Base-by-base conservation (phyloP, 2,329 filamentous ascomycete species). In the Aspergillus pseudoterreus region DNA sequence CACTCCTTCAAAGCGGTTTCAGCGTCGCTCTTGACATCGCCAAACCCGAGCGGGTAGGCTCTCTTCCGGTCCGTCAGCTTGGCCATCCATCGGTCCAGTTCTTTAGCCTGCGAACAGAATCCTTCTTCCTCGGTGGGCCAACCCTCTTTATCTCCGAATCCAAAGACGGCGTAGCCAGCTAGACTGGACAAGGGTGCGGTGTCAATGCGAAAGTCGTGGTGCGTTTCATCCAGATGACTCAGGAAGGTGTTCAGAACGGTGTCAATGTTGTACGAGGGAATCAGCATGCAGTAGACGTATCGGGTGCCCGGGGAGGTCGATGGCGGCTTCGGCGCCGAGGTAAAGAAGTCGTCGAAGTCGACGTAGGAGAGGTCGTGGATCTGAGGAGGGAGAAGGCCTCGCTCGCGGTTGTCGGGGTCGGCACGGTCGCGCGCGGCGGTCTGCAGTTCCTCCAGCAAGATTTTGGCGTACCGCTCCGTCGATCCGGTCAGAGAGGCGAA, bases 51-150 rank as follows among this genome's bases (percentile, higher is more conserved):
- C 0, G 92, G 92, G 63, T 87, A 97, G 1, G 90, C 92, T 65
- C 92, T 81, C 73, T 92, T 96, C 55, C 87, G 82, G 1, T 83
- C 86, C 0, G 92, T 96, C 63, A 99, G 74, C 67, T 91, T 95
- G n/a, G 92, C 91, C 88, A 99, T 89, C 92, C 94, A 97, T 67
- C 85, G 91, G 68, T 99, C 92, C 3, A 95, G 78, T 60, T 96
- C 86, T 64, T 86, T 88, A 1, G 92, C 92, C 68, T 97, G 92
- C 56, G 90, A 91, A 68, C 92, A 96, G 72, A 92, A 99, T 0
- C 92, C 92, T 61, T 94, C 88, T 53, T 86, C 83, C 71, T 96
- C 91, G 0, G 87, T 90, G 1, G 91, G 90, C 92, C 94, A 99
- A 52, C 88, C 90, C 67, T 95, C 89, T 56, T 82, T 84, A 68